phyloP scores from a whole-genome alignment of 2,329 filamentous ascomycete genomes.

The Aspergillus caelatus region DNA sequence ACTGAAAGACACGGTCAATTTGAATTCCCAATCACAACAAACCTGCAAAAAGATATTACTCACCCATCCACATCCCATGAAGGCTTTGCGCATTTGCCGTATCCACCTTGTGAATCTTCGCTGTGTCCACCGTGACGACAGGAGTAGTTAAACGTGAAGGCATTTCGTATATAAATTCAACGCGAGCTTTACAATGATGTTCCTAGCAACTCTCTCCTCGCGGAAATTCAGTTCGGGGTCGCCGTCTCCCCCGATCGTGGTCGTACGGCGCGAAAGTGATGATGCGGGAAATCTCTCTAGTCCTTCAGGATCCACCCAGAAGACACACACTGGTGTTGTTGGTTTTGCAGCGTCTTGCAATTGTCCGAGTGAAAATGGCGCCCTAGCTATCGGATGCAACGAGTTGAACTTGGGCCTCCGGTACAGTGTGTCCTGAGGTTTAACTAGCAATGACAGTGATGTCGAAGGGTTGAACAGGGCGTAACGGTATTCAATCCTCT shows the following conservation, averaged over 20 bases:
- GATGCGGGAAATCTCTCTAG: slow-evolving; percentile 23
- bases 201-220: slow-evolving; percentile 4
- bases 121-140: slow-evolving; percentile 87
- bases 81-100: slow-evolving; percentile 90
- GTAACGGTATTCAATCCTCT: slow-evolving; percentile 11
- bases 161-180: slow-evolving; percentile 59
- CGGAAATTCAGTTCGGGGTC: slow-evolving; percentile 37
- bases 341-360: slow-evolving; percentile 22
- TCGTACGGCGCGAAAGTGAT: slow-evolving; percentile 43
- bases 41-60: slow-evolving; percentile 44
- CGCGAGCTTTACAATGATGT: slow-evolving; percentile 14
- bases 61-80: slow-evolving; percentile 96
- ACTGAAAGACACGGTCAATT: slow-evolving; percentile 55
- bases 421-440: not conserved
- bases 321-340: slow-evolving; percentile 14
- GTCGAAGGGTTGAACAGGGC: not conserved
- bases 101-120: slow-evolving; percentile 92
- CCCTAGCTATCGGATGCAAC: slow-evolving; percentile 23
- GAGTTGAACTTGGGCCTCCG: slow-evolving; percentile 7
- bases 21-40: slow-evolving; percentile 26
- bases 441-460: not conserved
- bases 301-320: slow-evolving; percentile 15
- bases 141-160: slow-evolving; percentile 80
- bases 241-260: slow-evolving; percentile 47
- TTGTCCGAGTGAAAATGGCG: slow-evolving; percentile 22